phyloP scores from a whole-genome alignment of 305 asterid genomes.

The Ajuga reptans region DNA sequence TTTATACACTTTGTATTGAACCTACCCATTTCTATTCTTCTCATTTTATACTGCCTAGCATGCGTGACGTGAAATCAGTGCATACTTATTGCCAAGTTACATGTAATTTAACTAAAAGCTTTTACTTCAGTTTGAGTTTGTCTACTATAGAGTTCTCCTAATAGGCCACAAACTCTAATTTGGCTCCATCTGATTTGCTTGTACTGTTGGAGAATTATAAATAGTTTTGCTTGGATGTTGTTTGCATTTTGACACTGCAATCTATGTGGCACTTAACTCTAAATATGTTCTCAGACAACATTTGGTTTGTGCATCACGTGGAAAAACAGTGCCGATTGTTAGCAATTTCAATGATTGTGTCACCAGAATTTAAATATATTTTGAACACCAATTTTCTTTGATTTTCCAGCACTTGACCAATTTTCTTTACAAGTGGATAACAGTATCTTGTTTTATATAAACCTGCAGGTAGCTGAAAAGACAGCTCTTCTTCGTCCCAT shows the following conservation, averaged over 20 bases:
- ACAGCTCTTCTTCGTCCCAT: constrained; percentile 90
- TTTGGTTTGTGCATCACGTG: background rate
- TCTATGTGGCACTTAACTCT: background rate
- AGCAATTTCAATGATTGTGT: background rate
- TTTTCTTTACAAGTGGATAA: constrained; percentile 12
- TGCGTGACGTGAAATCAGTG: background rate
- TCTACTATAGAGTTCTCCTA: background rate
- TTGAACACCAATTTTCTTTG: constrained; percentile 3
- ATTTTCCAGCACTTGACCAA: too few species aligned
- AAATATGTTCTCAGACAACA: background rate
- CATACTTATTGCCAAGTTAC: background rate
- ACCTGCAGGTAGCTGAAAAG: constrained; percentile 88
- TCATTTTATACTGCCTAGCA: background rate
- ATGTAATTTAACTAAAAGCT: background rate
- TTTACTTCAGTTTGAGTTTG: background rate
- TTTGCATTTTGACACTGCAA: background rate
- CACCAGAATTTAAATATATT: background rate
- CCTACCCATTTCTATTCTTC: background rate
- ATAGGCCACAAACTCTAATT: background rate
- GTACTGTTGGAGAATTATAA: background rate
- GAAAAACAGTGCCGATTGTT: background rate
- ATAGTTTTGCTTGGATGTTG: background rate
- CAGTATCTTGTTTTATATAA: constrained; percentile 8
- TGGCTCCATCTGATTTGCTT: background rate
- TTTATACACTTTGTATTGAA: too few species aligned